A percentile compares a stretch with the other conserved stretches of the same genome.
phyloP scores from a whole-genome alignment of 371 early-diverging fungal species.

The Blastocladiella emersonii region DNA sequence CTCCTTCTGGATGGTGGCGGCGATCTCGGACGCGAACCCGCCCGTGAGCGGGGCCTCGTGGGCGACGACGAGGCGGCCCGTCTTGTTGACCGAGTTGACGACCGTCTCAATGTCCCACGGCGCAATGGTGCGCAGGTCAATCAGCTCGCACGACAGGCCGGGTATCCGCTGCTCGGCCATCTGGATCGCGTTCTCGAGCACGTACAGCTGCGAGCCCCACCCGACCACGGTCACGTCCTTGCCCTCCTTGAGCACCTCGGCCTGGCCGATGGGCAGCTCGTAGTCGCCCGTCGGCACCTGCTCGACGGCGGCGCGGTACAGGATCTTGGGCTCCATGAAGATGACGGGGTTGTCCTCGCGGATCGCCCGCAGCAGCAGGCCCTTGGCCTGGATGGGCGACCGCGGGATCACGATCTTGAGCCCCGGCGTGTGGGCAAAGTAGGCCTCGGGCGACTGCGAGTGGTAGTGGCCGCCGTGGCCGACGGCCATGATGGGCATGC shows the following conservation, averaged over 20 bases:
- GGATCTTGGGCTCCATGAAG: slow-evolving; percentile 93
- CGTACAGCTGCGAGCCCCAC: slow-evolving; percentile 89
- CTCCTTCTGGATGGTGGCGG: slow-evolving; percentile 71
- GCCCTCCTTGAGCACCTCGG: slow-evolving; percentile 79
- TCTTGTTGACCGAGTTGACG: slow-evolving; percentile 84
- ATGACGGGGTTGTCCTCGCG: slow-evolving; percentile 88
- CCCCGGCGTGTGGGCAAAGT: slow-evolving; percentile 92
- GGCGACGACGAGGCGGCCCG: slow-evolving; percentile 82
- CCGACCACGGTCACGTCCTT: slow-evolving; percentile 85
- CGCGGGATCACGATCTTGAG: slow-evolving; percentile 89
- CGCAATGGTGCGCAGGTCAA: slow-evolving; percentile 80
- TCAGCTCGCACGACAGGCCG: slow-evolving; percentile 81
- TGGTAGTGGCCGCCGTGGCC: slow-evolving; percentile 97
- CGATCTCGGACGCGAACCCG: slow-evolving; percentile 93
- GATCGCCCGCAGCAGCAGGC: slow-evolving; percentile 80
- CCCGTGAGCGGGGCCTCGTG: slow-evolving; percentile 91
- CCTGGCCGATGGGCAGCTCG: slow-evolving; percentile 81
- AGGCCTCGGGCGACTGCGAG: slow-evolving; percentile 89
- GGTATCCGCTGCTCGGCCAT: slow-evolving; percentile 76
- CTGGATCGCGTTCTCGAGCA: slow-evolving; percentile 77
- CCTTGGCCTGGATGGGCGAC: slow-evolving; percentile 92
- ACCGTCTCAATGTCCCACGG: slow-evolving; percentile 94
- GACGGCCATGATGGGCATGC: slow-evolving; percentile 88
- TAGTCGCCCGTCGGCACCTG: slow-evolving; percentile 90
- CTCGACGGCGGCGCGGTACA: slow-evolving; percentile 93